Conservation (phyloP, 1,284 basidiomycete species). For the Taiwanofungus camphoratus region DNA sequence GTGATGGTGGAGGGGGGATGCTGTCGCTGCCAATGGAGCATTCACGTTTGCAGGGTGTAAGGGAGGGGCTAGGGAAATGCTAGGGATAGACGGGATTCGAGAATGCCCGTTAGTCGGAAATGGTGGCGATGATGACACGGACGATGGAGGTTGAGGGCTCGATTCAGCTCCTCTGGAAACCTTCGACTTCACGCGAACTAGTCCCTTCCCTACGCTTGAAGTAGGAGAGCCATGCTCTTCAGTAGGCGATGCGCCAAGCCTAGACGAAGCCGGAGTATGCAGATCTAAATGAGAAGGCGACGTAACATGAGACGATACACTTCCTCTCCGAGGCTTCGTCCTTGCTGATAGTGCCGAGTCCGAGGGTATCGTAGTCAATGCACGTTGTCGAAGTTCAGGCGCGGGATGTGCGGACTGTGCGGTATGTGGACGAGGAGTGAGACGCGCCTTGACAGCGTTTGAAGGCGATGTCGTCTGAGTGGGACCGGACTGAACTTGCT, state of each 20-base stretch:
- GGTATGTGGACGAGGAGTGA: constrained; percentile 30
- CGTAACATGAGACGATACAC: constrained; percentile 24
- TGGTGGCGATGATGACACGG: constrained; percentile 17
- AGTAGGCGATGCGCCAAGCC: constrained; percentile 10
- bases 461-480: constrained; percentile 21
- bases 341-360: constrained; percentile 12
- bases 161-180: constrained; percentile 20
- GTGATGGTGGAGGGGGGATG: constrained; percentile 13
- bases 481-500: constrained; percentile 24
- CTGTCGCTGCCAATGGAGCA: constrained; percentile 17
- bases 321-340: constrained; percentile 20
- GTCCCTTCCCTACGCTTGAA: constrained; percentile 10
- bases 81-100: constrained; percentile 24
- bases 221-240: constrained; percentile 20
- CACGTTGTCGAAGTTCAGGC: constrained; percentile 24
- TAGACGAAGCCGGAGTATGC: constrained; percentile 16
- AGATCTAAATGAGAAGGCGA: constrained; percentile 16
- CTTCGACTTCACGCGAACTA: constrained; percentile 27
- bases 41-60: constrained; percentile 15
- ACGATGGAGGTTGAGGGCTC: constrained; percentile 14
- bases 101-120: constrained; percentile 13
- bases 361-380: constrained; percentile 18
- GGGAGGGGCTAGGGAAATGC: constrained; percentile 23
- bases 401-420: constrained; percentile 18
- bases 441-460: constrained; percentile 52